A percentile compares a stretch with the other conserved stretches of the same genome.
phyloP scores from a whole-genome alignment of 2,329 filamentous ascomycete species.

The Plenodomus tracheiphilus region DNA sequence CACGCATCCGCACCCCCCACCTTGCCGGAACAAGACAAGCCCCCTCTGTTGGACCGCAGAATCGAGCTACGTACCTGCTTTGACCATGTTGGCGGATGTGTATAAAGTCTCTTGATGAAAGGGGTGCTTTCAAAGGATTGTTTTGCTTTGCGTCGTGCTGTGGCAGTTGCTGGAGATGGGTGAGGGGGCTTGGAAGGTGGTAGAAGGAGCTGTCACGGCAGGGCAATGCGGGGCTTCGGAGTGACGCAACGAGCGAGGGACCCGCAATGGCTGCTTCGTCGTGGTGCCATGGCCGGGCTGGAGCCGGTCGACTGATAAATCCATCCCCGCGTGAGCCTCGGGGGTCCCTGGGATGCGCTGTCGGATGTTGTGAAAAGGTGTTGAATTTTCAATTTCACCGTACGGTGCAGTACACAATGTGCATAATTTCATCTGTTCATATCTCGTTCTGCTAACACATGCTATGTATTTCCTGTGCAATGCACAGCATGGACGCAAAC shows the following conservation, averaged over 20 bases:
- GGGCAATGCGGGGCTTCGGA: slow-evolving; percentile 36
- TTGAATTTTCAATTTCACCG: not conserved
- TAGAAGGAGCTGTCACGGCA: slow-evolving; percentile 1
- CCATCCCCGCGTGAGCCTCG: not conserved
- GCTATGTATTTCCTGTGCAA: not conserved
- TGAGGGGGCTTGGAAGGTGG: slow-evolving; percentile 9
- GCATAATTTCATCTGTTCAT: no score
- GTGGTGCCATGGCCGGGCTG: slow-evolving; percentile 13
- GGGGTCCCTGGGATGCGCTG: no score
- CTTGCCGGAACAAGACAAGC: slow-evolving; percentile 31
- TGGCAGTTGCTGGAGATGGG: slow-evolving; percentile 13
- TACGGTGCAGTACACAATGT: not conserved
- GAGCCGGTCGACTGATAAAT: slow-evolving; percentile 9
- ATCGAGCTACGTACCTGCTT: slow-evolving; percentile 74
- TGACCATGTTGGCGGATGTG: slow-evolving; percentile 84
- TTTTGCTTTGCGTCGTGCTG: slow-evolving; percentile 13
- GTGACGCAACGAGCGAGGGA: slow-evolving; percentile 35
- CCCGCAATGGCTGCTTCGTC: slow-evolving; percentile 16
- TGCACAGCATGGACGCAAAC: not conserved
- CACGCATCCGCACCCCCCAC: slow-evolving; percentile 51
- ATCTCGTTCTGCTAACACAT: no score
- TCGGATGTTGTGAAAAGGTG: not conserved
- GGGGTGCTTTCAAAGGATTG: slow-evolving; percentile 16
- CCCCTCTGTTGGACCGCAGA: slow-evolving; percentile 3
- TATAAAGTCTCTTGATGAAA: slow-evolving; percentile 13